Evolutionary conservation across 768 basidiomycete species (phyloP), one percentile per base, ranked within the genome.

Genomic region (Amanita phalloides): DNA sequence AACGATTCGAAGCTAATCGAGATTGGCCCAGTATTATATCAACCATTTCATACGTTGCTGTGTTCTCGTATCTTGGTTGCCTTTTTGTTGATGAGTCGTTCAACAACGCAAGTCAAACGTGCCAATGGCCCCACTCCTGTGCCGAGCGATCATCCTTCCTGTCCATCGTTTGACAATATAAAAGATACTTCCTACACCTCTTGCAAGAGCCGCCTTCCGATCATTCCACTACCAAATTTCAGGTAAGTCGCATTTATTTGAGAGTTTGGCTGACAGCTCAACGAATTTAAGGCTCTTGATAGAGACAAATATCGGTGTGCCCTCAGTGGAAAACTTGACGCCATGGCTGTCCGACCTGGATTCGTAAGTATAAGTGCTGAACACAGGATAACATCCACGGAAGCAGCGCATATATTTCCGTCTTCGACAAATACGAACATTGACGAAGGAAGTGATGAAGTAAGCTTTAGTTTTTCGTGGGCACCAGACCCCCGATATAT

Each of bases 401-500:
- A 25, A 43, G 42, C 42, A 23, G 42, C 25, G 23, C 23, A 43
- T 14, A 43, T 43, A 23, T 11, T 43, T 23, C 4, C 20, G n/a
- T 5, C 42, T 23, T 43, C 10, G 11, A 43, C 21, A 43, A 43
- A 13, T 25, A 43, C 9, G 13, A 26, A 26, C 20, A 8, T 26
- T 43, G 6, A 17, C 21, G 42, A 43, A 23, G 21, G 21, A 17
- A 43, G 20, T 25, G 42, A 26, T 39, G 21, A 39, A 39, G 38
- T 39, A 39, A 17, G 38, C 20, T 43, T 26, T 25, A 25, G 23
- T 25, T 25, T 25, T 43, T 23, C 20, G 9, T 11, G 17, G 2
- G 45, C 71, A 43, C 71, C 72, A 26, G 61, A 58, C 35, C 57
- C 61, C 14, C 45, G 36, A 10, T 67, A 68, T 52, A 62, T 72